Percentiles rank a stretch among this genome's conserved stretches.
phyloP scores from a whole-genome alignment of 805 yeast species.

The Clavispora fructus region DNA sequence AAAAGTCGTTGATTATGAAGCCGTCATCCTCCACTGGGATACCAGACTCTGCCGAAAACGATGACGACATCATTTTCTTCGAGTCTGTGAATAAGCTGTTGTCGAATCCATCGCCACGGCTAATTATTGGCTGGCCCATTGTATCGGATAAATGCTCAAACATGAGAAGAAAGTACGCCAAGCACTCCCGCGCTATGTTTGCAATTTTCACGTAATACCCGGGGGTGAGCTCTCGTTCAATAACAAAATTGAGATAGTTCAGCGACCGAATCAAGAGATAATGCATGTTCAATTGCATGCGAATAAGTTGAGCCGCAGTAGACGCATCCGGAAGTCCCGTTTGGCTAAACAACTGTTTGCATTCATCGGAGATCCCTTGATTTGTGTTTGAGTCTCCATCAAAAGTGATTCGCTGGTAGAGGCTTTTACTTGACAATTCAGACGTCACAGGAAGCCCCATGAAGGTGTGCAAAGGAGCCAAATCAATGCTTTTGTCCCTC shows the following conservation, averaged over 20 bases:
- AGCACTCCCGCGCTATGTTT: constrained; percentile 33
- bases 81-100: constrained; percentile 2
- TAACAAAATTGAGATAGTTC: constrained; percentile 36
- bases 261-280: constrained; percentile 37
- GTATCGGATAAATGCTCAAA: constrained; percentile 30
- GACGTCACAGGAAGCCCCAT: constrained; percentile 29
- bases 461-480: constrained; percentile 21
- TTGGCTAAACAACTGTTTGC: constrained; percentile 19
- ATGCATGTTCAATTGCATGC: constrained; percentile 41
- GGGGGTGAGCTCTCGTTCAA: constrained; percentile 36
- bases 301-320: constrained; percentile 35
- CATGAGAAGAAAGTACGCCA: constrained; percentile 32
- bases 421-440: constrained; percentile 17
- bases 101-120: constrained; percentile 2
- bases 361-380: constrained; percentile 11
- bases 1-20: constrained; percentile 40
- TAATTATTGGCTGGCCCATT: not conserved
- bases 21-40: constrained; percentile 42
- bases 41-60: constrained; percentile 16
- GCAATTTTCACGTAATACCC: constrained; percentile 30
- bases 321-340: constrained; percentile 35
- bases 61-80: not conserved
- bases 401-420: constrained; percentile 26
- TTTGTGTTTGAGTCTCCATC: constrained; percentile 7
- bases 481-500: constrained; percentile 21